These are phyloP conservation scores for Fusarium paranaense DNA, from an alignment of 2,329 filamentous ascomycete genomes.

Conservation along the genomic window DNA sequence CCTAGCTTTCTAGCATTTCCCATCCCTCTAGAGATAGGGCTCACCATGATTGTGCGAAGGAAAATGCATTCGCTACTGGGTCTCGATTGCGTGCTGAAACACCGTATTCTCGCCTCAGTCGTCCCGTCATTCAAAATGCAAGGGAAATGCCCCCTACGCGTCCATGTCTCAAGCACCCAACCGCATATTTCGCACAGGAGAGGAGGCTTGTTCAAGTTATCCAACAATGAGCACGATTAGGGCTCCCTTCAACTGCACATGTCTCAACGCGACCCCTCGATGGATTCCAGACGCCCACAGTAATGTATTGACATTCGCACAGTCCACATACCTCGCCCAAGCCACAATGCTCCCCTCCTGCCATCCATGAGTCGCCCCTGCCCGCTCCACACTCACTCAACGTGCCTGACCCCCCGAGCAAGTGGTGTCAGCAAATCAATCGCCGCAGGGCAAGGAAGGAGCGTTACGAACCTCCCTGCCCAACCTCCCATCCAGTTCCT, in stretches of 20 bases:
- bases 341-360: constrained; percentile 28
- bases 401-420: constrained; percentile 17
- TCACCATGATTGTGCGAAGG: neutral
- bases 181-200: neutral
- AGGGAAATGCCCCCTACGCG: constrained; percentile 1
- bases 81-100: neutral
- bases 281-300: constrained; percentile 24
- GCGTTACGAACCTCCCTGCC: constrained; percentile 25
- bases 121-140: neutral
- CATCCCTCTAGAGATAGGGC: neutral
- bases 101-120: neutral
- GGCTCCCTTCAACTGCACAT: neutral
- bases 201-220: neutral
- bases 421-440: constrained; percentile 27
- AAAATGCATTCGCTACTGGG: neutral
- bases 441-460: constrained; percentile 33
- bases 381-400: constrained; percentile 18
- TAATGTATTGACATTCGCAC: neutral
- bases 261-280: neutral
- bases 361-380: constrained; percentile 14
- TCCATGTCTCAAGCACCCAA: neutral
- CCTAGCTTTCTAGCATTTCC: neutral
- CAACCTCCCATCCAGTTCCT: constrained; percentile 24
- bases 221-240: neutral
- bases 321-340: constrained; percentile 26